Evolutionary conservation across 352 stramenopile genomes (phyloP), one percentile per base, ranked within the genome.

Genomic region (Phytophthora meadii): DNA sequence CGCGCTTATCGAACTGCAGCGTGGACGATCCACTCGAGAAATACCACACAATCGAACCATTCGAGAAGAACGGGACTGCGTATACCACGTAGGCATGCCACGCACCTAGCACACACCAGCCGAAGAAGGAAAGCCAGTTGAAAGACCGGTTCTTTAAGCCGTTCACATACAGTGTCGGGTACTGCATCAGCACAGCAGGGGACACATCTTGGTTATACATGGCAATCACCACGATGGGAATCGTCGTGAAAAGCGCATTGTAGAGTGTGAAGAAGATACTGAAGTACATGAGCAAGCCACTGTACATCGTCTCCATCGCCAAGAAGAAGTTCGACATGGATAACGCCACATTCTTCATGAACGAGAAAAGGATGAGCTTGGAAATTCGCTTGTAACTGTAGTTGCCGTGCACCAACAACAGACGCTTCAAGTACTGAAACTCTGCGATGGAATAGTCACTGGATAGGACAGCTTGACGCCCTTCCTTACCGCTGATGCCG

Each of bases 161-260:
- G 48, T 96, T 96, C 54, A 90, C 81, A 44, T 96, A 96, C 65
- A 96, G 72, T 14, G 87, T 94, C 12, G 88, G 88, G 65, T 96
- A 96, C 65, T 96, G 88, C 88, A 95, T 95, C 15, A 96, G 76
- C 50, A 94, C 88, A 0, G 84, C 84, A 34, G 88, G 87, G n/a
- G 82, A 94, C 25, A 95, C 87, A 28, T 96, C 88, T 62, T 96
- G 88, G 54, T 96, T 96, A 76, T 95, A 96, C 87, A 96, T 96
- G 32, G 88, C 88, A 55, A 96, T 93, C 37, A 96, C 61, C 22
- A 96, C 88, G 56, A 96, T 96, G 12, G 88, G 88, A 54, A 96
- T 94, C 5, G 88, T 96, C 54, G 88, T 94, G 61, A 96, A 96
- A 11, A 96, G 73, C 40, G 88, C 88, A 53, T 96, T 96, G 76